These are phyloP conservation scores for Apiospora sp. DNA, from an alignment of 2,329 filamentous ascomycete genomes.

Conservation along the genomic window DNA sequence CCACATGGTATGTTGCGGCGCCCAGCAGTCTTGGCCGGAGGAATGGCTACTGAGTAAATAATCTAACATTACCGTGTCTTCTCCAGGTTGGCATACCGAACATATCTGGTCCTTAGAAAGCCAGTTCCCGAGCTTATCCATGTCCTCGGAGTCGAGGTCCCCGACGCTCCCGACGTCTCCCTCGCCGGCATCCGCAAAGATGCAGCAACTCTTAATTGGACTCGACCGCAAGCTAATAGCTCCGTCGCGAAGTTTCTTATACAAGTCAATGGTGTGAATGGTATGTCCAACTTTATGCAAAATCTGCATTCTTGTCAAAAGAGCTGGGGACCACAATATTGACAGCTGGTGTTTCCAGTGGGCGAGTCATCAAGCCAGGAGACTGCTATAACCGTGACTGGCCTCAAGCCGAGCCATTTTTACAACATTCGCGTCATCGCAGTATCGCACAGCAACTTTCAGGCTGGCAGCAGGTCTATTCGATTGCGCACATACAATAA, in stretches of 20 bases:
- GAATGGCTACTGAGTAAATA: background rate
- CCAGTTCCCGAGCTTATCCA: slow-evolving; percentile 90
- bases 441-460: slow-evolving; percentile 90
- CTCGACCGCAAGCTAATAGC: slow-evolving; percentile 69
- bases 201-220: slow-evolving; percentile 91
- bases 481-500: slow-evolving; percentile 79
- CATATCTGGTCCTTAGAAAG: slow-evolving; percentile 88
- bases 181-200: slow-evolving; percentile 88
- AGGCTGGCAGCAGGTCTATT: slow-evolving; percentile 85
- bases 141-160: slow-evolving; percentile 93
- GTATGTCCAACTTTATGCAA: slow-evolving; percentile 55
- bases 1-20: slow-evolving; percentile 58
- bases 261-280: slow-evolving; percentile 91
- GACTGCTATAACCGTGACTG: slow-evolving; percentile 89
- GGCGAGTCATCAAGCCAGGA: slow-evolving; percentile 84
- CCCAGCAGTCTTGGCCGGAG: background rate
- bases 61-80: slow-evolving; percentile 21
- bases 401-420: slow-evolving; percentile 84
- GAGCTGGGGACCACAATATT: slow-evolving; percentile 26
- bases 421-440: slow-evolving; percentile 95
- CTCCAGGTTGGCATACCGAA: slow-evolving; percentile 80
- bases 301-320: background rate
- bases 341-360: slow-evolving; percentile 57
- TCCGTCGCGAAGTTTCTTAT: slow-evolving; percentile 88
- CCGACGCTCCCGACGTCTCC: slow-evolving; percentile 86